Conservation (phyloP, 148 eudicot genomes). For the Salicornia ramosissima region DNA sequence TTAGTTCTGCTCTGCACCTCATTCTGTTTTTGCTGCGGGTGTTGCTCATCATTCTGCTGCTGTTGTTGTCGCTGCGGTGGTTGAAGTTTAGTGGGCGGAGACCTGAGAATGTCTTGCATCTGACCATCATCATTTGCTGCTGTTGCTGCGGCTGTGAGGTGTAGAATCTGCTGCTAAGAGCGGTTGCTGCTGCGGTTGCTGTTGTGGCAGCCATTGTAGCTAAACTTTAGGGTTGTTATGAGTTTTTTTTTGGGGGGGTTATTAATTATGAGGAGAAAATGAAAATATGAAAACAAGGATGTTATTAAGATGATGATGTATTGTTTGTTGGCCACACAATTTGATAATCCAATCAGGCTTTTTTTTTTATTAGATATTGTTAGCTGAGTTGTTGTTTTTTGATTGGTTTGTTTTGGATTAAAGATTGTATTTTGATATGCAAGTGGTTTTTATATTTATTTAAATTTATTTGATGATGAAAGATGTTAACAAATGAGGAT, state of each 20-base stretch:
- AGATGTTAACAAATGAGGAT: background rate
- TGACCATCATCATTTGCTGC: background rate
- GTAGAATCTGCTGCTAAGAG: conserved; percentile 16
- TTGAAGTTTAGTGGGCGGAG: conserved; percentile 14
- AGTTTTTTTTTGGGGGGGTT: background rate
- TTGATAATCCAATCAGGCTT: background rate
- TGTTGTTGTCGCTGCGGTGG: background rate
- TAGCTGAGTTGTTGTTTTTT: conserved; percentile 12
- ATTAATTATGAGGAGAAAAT: conserved; percentile 1
- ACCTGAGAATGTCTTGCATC: conserved; percentile 11
- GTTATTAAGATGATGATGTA: background rate
- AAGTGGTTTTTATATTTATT: background rate
- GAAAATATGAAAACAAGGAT: too few species aligned
- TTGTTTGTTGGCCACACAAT: background rate
- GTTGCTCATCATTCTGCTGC: background rate
- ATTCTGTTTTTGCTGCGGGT: background rate
- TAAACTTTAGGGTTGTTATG: background rate
- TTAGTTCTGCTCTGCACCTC: conserved; percentile 50
- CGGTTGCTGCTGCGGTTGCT: conserved; percentile 1
- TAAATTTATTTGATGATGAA: too few species aligned
- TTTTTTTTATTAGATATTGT: background rate
- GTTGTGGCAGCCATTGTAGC: conserved; percentile 17
- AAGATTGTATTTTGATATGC: conserved; percentile 2
- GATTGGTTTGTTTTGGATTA: conserved; percentile 21
- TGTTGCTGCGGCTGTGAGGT: conserved; percentile 1